These are phyloP conservation scores for Cajanus cajan DNA, from an alignment of 306 rosid genomes.

Conservation along the genomic window DNA sequence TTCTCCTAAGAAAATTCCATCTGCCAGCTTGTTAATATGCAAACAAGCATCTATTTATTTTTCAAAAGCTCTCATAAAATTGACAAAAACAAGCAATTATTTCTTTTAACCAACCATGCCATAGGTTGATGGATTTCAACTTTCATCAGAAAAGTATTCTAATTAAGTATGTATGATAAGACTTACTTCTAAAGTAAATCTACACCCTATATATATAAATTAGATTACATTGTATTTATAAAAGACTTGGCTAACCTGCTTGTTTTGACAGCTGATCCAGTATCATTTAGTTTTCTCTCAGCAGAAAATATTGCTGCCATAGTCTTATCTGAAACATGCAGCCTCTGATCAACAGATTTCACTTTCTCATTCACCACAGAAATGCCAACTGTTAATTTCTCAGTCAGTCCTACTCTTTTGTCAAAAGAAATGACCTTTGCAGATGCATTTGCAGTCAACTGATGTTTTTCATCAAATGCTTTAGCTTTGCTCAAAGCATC, in stretches of 20 bases:
- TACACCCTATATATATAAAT: not conserved
- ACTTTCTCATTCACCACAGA: conserved; percentile 89
- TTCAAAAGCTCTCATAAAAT: too few species aligned
- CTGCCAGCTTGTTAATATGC: too few species aligned
- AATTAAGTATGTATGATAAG: too few species aligned
- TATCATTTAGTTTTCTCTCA: conserved; percentile 80
- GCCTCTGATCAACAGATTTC: conserved; percentile 79
- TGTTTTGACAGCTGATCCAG: conserved; percentile 93
- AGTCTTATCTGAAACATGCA: conserved; percentile 89
- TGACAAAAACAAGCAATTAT: too few species aligned
- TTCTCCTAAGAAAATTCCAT: too few species aligned
- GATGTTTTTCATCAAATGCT: conserved; percentile 97
- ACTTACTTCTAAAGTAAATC: too few species aligned
- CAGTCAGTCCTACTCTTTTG: conserved; percentile 76
- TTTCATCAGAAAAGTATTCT: too few species aligned
- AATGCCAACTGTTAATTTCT: conserved; percentile 78
- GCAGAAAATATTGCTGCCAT: conserved; percentile 92
- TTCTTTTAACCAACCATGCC: too few species aligned
- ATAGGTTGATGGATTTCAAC: too few species aligned
- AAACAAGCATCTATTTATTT: too few species aligned
- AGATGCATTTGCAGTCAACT: conserved; percentile 78
- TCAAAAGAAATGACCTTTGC: conserved; percentile 82
- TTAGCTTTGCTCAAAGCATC: conserved; percentile 90
- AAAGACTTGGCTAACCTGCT: conserved; percentile 54
- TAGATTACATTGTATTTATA: not conserved